Evolutionary conservation across 345 rosid genomes (phyloP).

Genomic region (Gossypium ekmanianum): DNA sequence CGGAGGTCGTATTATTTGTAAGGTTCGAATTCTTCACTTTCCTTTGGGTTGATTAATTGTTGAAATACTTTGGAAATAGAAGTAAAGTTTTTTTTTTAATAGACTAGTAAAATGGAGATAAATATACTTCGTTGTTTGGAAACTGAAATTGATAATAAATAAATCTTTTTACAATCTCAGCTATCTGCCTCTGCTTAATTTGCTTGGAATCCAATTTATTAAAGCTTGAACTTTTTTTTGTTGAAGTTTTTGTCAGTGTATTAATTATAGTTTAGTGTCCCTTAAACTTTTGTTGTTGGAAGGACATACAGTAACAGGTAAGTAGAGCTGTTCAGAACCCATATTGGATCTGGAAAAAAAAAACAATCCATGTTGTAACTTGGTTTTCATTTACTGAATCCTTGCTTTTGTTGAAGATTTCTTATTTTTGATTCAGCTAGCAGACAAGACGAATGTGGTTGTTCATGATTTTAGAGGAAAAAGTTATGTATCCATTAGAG

Average conservation of each 20-base stretch:
- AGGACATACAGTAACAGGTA: background rate
- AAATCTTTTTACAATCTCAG: background rate
- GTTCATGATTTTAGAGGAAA: conserved; percentile 46
- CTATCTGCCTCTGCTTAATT: background rate
- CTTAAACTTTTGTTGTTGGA: background rate
- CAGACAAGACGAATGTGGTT: conserved; percentile 46
- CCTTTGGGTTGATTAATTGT: background rate
- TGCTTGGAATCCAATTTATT: background rate
- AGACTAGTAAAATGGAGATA: background rate
- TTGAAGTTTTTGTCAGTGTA: background rate
- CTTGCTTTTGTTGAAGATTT: conserved; percentile 3
- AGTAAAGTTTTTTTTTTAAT: background rate
- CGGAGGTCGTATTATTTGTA: conserved; percentile 51
- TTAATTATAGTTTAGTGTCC: background rate
- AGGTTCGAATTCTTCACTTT: conserved; percentile 33
- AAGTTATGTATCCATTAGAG: conserved; percentile 48
- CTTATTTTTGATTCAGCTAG: conserved; percentile 43
- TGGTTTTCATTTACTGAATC: background rate
- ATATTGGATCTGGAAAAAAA: background rate
- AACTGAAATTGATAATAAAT: conserved; percentile 1
- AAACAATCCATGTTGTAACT: background rate
- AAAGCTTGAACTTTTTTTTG: background rate
- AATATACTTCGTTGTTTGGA: background rate
- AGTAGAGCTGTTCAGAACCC: background rate
- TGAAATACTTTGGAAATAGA: background rate